Base-by-base conservation (phyloP, 2,329 filamentous ascomycete genomes). In the Venturia effusa region DNA sequence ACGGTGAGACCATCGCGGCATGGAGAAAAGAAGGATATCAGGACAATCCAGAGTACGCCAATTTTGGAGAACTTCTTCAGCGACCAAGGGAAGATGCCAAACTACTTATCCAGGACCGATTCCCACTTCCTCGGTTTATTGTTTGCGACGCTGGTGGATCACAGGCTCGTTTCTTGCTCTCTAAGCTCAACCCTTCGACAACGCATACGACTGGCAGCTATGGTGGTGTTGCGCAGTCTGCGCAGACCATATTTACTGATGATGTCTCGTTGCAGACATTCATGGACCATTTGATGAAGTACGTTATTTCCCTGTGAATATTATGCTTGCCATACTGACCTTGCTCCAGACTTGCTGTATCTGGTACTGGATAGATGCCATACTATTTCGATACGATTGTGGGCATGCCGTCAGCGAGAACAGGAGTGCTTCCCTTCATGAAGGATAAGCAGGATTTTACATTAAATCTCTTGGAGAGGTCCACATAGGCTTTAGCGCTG, bases 251-350 rank as follows among this genome's bases (percentile, higher is more conserved):
- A 71, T 99, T 99, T 79, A 99, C 94, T 0, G 94, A 99, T 72
- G 94, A 99, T 75, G 94, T 99, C 63, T 97, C 92, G 63, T 80
- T 99, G 73, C 93, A 97, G 77, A 97, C 93, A 1, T 99, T 99
- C 74, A 99, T 99, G 94, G 94, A 99, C 72, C 92, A 97, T 78
- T 80, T 99, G 74, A 99, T 99, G 94, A 99, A 99, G 90, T 92
- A 81, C 78, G 88, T 82, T 24, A 32, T 30, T 15, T 22, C 37
- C 62, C 27, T 27, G 8, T 41, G 10, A 39, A 6, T 4, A 8
- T 24, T 10, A 41, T 32, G 1, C 6, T n/a, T 34, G 34, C 39
- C 15, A 8, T 54, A 15, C 63, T 64, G 41, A 64, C 43, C 22
- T 22, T 32, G 4, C 30, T 27, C 22, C 34, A 64, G 63, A 37